phyloP scores from a whole-genome alignment of 78 protist species.

The Dictyostelium firmibasis region DNA sequence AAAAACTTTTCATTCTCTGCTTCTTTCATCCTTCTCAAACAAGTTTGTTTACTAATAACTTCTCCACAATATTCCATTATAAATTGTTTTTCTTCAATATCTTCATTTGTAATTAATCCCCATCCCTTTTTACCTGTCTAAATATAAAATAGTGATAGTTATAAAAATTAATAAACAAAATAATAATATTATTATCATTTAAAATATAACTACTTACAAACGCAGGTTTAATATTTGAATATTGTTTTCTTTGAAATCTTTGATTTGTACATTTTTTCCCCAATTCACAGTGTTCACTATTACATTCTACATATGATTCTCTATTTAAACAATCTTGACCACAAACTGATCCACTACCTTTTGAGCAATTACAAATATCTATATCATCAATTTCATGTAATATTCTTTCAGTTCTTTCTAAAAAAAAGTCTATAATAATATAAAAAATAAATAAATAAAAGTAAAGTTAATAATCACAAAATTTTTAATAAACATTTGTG shows the following conservation, averaged over 20 bases:
- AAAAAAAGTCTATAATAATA: conserved; percentile 27
- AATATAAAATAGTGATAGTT: not conserved
- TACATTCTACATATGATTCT: conserved; percentile 61
- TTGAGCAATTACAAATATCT: conserved; percentile 23
- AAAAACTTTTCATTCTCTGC: conserved; percentile 63
- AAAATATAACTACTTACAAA: conserved; percentile 15
- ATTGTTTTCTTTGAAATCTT: conserved; percentile 71
- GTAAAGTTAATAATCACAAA: not conserved
- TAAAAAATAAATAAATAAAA: not conserved
- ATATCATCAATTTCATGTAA: conserved; percentile 27
- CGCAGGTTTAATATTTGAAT: conserved; percentile 41
- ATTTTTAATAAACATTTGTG: too few species aligned
- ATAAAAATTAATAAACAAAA: not conserved
- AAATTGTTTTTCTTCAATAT: conserved; percentile 44
- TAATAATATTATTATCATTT: not conserved
- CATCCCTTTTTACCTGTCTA: conserved; percentile 83
- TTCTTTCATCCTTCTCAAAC: conserved; percentile 38
- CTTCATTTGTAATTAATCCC: conserved; percentile 70
- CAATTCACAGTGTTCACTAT: conserved; percentile 18
- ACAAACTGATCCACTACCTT: not conserved
- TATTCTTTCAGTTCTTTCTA: conserved; percentile 57
- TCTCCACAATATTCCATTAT: conserved; percentile 91
- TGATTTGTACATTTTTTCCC: conserved; percentile 68
- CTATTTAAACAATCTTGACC: conserved; percentile 77
- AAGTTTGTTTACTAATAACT: conserved; percentile 43